Evolutionary conservation across 208 protist genomes (phyloP), one percentile per base, ranked within the genome.

Genomic region (Wallacemonas sp.): DNA sequence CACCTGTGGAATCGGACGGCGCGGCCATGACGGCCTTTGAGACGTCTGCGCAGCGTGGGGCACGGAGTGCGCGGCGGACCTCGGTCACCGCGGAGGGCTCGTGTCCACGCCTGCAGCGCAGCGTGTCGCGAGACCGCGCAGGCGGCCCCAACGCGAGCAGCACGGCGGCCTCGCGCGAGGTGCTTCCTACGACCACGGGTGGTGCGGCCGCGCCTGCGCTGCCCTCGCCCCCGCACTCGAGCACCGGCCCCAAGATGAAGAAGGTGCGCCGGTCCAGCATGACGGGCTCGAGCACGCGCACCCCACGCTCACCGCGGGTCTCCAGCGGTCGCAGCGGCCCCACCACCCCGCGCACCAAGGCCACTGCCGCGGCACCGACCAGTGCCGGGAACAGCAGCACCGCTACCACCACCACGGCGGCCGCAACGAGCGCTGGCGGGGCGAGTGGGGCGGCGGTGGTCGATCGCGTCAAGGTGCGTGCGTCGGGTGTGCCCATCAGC

Each of bases 111-210:
- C 52, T 59, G 11, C 31, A 59, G 31, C 52, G 52, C 26, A 59
- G 52, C n/a, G 52, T 59, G 14, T 59, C 52, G 52, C 52, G 52
- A 3, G 52, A 59, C 39, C 52, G 36, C 36, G 10, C n/a, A n/a
- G n/a, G n/a, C n/a, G n/a, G n/a, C n/a, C n/a, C n/a, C n/a, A n/a
- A n/a, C n/a, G 45, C 38, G 38, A 18, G 45, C 45, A 18, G 45
- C n/a, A n/a, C n/a, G n/a, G n/a, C n/a, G n/a, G n/a, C n/a, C n/a
- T n/a, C n/a, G n/a, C n/a, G n/a, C n/a, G n/a, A n/a, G n/a, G n/a
- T n/a, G n/a, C n/a, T n/a, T n/a, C n/a, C n/a, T n/a, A n/a, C n/a
- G n/a, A n/a, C n/a, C n/a, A n/a, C n/a, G n/a, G n/a, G n/a, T n/a
- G n/a, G n/a, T n/a, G n/a, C n/a, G n/a, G n/a, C n/a, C n/a, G n/a